Evolutionary conservation across 1,284 basidiomycete species (phyloP).

Genomic region (Mycena citricolor): DNA sequence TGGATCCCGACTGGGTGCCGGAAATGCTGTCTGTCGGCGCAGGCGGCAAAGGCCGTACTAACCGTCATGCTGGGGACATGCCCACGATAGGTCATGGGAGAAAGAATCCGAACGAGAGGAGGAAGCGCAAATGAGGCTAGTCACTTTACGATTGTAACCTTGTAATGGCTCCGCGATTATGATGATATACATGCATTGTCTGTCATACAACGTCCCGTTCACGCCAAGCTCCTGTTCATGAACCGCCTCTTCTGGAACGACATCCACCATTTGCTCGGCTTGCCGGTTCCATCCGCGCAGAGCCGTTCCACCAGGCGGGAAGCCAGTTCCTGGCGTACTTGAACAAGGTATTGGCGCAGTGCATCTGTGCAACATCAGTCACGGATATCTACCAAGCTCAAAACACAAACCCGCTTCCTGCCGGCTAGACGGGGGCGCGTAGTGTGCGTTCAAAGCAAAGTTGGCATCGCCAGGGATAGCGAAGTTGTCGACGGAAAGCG

Average conservation of each 20-base stretch:
- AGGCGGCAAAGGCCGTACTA: slow-evolving; percentile 71
- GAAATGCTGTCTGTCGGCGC: slow-evolving; percentile 77
- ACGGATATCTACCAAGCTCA: no score
- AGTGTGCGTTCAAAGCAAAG: slow-evolving; percentile 93
- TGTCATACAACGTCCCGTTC: no score
- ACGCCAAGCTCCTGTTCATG: slow-evolving; percentile 86
- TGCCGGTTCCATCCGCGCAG: slow-evolving; percentile 83
- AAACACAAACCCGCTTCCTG: slow-evolving; percentile 80
- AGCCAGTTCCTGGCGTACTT: slow-evolving; percentile 91
- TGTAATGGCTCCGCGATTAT: no score
- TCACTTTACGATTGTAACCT: no score
- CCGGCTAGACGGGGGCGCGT: slow-evolving; percentile 77
- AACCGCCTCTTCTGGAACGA: slow-evolving; percentile 96
- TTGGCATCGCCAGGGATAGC: slow-evolving; percentile 94
- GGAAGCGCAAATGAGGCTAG: slow-evolving; percentile 59
- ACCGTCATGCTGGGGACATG: slow-evolving; percentile 58
- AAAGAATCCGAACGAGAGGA: slow-evolving; percentile 84
- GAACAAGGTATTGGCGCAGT: slow-evolving; percentile 88
- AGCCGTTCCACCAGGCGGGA: slow-evolving; percentile 84
- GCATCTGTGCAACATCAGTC: slow-evolving; percentile 68
- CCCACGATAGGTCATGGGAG: slow-evolving; percentile 82
- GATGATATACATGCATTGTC: slow-evolving; percentile 27
- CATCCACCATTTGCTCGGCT: slow-evolving; percentile 99
- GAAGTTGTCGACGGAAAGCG: slow-evolving; percentile 90
- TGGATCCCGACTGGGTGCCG: slow-evolving; percentile 95